Conservation (phyloP, 2,329 filamentous ascomycete species). For the Chaetomiaceae sp. region DNA sequence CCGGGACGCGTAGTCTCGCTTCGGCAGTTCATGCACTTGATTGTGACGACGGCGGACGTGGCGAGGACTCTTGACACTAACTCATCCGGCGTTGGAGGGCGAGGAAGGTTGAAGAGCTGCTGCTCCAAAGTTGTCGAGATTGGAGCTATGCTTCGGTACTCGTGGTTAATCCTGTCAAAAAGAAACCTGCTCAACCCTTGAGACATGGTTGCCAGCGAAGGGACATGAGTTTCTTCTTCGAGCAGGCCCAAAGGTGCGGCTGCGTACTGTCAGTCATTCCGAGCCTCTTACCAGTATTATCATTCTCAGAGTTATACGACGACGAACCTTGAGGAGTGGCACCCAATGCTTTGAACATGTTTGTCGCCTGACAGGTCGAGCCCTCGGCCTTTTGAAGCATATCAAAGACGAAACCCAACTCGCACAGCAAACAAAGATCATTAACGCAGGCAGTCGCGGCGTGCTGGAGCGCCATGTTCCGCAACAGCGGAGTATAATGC, state of each 20-base stretch:
- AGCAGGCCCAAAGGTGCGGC: conserved; percentile 72
- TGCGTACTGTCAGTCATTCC: conserved; percentile 30
- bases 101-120: conserved; percentile 34
- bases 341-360: conserved; percentile 85
- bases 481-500: conserved; percentile 81
- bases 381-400: conserved; percentile 97
- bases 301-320: neutral
- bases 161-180: conserved; percentile 71
- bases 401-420: conserved; percentile 92
- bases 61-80: conserved; percentile 48
- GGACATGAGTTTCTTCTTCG: conserved; percentile 73
- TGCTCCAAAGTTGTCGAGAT: conserved; percentile 65
- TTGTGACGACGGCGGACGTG: conserved; percentile 66
- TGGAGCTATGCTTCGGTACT: conserved; percentile 65
- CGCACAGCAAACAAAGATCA: conserved; percentile 83
- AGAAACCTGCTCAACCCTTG: conserved; percentile 84
- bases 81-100: conserved; percentile 23
- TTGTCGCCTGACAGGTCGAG: conserved; percentile 92
- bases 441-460: conserved; percentile 78
- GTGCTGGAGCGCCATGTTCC: conserved; percentile 85
- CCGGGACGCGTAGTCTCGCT: conserved; percentile 80
- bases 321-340: conserved; percentile 66
- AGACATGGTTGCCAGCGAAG: conserved; percentile 72
- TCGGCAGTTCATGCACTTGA: conserved; percentile 79
- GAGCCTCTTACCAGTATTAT: too few species aligned